Base-by-base conservation (phyloP, 208 protist genomes). In the Wallacemonas sp. region DNA sequence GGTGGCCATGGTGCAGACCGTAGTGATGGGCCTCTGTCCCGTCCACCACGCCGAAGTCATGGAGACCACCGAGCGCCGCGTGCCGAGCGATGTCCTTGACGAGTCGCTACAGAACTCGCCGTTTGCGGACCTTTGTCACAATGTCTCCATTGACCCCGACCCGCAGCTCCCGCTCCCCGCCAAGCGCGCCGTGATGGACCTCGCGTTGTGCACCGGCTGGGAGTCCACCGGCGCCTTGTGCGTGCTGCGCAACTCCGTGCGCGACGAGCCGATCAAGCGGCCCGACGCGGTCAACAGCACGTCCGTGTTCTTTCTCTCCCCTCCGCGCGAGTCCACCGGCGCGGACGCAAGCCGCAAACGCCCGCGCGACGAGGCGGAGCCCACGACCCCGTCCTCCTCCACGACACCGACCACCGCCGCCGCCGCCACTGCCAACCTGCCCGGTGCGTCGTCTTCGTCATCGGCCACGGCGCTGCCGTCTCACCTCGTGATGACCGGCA, bases 401-500 rank as follows among this genome's bases (percentile, higher is more conserved):
- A 29, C 23, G 33, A 41, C 45, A 2, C 29, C 44, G 16, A 32
- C 57, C 45, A 33, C 20, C 36, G 41, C 36, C 22, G 29, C 42
- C 2, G n/a, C 26, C 28, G n/a, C n/a, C n/a, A n/a, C n/a, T n/a
- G n/a, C n/a, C n/a, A n/a, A n/a, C n/a, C n/a, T n/a, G n/a, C n/a
- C n/a, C n/a, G n/a, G n/a, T n/a, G n/a, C n/a, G n/a, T 22, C 63
- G 31, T 16, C 44, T 32, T 5, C 36, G 5, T 0, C 16, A 23
- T 11, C 39, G 49, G 4, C 2, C 39, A 31, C 10, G 41, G 28
- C 55, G 38, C 62, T 33, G 45, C 44, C 48, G n/a, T 55, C 81
- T n/a, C 78, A 84, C 22, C 68, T 96, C 4, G 41, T 96, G 38
- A 82, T 96, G 38, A 87, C 79, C 32, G 91, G 87, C 23, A 54